Base-by-base conservation (phyloP, 2,329 filamentous ascomycete species). In the Phaeosphaeriaceae sp. region DNA sequence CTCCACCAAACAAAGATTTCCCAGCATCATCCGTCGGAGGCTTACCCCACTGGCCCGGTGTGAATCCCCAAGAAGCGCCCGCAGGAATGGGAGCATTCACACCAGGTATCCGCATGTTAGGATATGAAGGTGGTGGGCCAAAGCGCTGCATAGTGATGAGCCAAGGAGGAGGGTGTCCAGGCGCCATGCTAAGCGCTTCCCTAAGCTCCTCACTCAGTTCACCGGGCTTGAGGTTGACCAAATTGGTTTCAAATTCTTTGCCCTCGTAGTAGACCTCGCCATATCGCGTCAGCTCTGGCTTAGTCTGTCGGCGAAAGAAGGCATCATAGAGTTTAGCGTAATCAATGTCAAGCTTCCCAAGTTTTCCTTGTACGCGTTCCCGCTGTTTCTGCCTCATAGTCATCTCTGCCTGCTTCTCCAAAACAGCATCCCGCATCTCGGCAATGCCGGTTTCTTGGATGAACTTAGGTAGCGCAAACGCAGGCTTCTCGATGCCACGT, bases 181-280 rank as follows among this genome's bases (percentile, higher is more conserved):
- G 90, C 17, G 92, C 90, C 79, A 99, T 97, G 64, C 91, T 94
- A 1, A 99, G 83, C 4, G 94, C 93, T 68, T 97, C 93, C 67
- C 90, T 93, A 33, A 97, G 82, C 62, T 90, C 87, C 46, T 97
- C 91, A 61, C 87, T 94, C 40, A 97, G 75, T 63, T 97, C 92
- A 29, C 94, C 94, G 1, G 94, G 90, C 57, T 92, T 87, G 51
- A 97, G 84, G 75, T 97, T 90, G 63, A 90, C 87, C 56, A 96
- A 83, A 71, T 97, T 96, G 1, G 94, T 96, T 75, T 99, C 94
- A 68, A 90, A 94, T 72, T 99, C 94, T 74, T 99, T 99, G 70
- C 94, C 94, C 75, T 99, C 94, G 72, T 97, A 97, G 75, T 99
- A 99, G n/a, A 99, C 92, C 74, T 99, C 94, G 33, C 94, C 94